Evolutionary conservation across 306 rosid genomes (phyloP), one percentile per base, ranked within the genome.

Genomic region (Lathyrus oleraceus): DNA sequence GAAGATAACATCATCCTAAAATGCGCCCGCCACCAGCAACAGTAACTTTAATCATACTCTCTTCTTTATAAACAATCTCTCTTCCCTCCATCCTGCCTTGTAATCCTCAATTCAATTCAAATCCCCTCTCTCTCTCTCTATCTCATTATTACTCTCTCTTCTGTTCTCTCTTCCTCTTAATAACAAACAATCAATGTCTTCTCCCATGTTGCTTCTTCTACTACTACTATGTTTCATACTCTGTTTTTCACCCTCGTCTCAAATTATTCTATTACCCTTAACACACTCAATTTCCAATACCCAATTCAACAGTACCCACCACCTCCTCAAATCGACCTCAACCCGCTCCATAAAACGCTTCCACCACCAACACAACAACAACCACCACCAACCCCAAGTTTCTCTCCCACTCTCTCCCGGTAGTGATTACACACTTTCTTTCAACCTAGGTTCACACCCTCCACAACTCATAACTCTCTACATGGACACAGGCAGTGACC

Each of bases 401-500:
- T 93, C 97, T 27, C 90, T 93, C 6, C 90, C 98, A 0, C 95
- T 94, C 8, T 73, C 98, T 6, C 87, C 96, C 0, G 98, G 98
- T 19, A 91, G 97, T 25, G 98, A 94, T 65, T 94, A 94, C 64
- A 88, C 96, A 1, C 90, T 93, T 1, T 82, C 96, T 7, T 85
- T 93, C 75, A 79, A 80, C 13, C 42, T 90, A 48, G 91, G 84
- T 42, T 61, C 96, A 0, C 12, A 48, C 63, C 81, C 85, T 72
- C 70, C 90, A 1, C 96, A 90, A 42, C 79, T 70, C 59, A 78
- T 90, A 25, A 87, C 94, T 13, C 92, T 94, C 27, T 94, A 94
- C 73, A 90, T 94, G 98, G 98, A 94, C 82, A 94, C 98, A 0
- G 97, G 98, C 14, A 88, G 96, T 57, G 98, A 94, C 84, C 86